Evolutionary conservation across 331 rosid genomes (phyloP), one percentile per base, ranked within the genome.

Genomic region (Pyracantha coccinea): DNA sequence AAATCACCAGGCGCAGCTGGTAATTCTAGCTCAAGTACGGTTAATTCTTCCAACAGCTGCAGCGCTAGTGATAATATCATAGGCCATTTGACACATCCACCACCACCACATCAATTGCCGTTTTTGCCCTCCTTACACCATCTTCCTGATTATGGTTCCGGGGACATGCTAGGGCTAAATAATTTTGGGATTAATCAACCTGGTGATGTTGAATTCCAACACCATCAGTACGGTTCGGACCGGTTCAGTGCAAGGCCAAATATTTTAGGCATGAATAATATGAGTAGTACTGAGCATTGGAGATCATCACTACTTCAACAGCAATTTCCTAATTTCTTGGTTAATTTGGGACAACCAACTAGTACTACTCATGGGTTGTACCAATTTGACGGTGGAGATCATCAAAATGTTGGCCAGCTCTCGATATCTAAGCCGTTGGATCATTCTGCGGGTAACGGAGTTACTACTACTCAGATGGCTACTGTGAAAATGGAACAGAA

Each of bases 401-500:
- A 71, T 29, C 57, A 25, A 17, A 61, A 58, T 60, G 73, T 38
- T 65, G 80, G 77, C 16, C 75, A 74, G 82, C 71, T 83, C 14
- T 66, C 16, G 16, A 14, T 74, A 35, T 87, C 90, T 21, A 87
- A 91, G 81, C 67, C 82, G 19, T 63, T 80, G 63, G 87, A 81
- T 50, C 10, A 50, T 35, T 78, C 84, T 59, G 59, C 77, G 69
- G 83, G 52, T 54, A 69, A 66, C 71, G 88, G 85, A 25, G 78
- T 70, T 8, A 69, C 86, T 74, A 7, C 15, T 28, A 63, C 44
- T 63, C 86, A 77, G 81, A 8, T 75, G 55, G 83, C 54, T 29
- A 33, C 77, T 14, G 76, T 84, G 35, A 91, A 93, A 81, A 66
- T 85, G 87, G 96, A 91, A 80, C 90, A 81, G 52, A 86, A 86